Percentiles rank a stretch among this genome's conserved stretches.
Conservation (phyloP, 2,329 filamentous ascomycete genomes). For the Ascochyta lentis region DNA sequence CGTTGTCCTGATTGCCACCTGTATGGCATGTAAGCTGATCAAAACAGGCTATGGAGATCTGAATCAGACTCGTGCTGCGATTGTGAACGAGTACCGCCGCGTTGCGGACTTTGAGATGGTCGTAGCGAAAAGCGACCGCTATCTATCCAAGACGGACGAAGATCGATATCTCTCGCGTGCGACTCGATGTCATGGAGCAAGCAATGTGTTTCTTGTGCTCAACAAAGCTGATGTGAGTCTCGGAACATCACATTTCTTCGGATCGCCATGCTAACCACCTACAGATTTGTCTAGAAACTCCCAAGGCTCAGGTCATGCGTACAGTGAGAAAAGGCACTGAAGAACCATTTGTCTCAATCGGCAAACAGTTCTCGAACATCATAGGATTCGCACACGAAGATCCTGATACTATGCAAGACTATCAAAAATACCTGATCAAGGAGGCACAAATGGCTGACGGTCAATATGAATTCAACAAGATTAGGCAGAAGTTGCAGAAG, state of each 20-base stretch:
- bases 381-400: too few species aligned
- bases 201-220: constrained; percentile 19
- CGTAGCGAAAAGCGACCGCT: constrained; percentile 4
- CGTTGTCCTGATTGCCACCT: too few species aligned
- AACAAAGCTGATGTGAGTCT: constrained; percentile 22
- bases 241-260: too few species aligned
- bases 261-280: neutral
- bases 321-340: neutral
- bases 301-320: neutral
- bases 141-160: neutral
- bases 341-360: neutral
- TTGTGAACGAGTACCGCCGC: constrained; percentile 18
- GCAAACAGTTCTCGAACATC: neutral
- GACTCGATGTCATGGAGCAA: neutral
- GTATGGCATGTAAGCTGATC: neutral
- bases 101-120: constrained; percentile 23
- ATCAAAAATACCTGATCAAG: neutral
- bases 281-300: neutral
- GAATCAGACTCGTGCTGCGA: constrained; percentile 17
- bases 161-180: neutral
- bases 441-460: neutral
- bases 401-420: too few species aligned
- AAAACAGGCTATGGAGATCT: constrained; percentile 21
- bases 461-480: neutral
- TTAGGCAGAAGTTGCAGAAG: constrained; percentile 2